phyloP scores from a whole-genome alignment of 2,329 filamentous ascomycete species.

The Sporothrix euskadiensis region DNA sequence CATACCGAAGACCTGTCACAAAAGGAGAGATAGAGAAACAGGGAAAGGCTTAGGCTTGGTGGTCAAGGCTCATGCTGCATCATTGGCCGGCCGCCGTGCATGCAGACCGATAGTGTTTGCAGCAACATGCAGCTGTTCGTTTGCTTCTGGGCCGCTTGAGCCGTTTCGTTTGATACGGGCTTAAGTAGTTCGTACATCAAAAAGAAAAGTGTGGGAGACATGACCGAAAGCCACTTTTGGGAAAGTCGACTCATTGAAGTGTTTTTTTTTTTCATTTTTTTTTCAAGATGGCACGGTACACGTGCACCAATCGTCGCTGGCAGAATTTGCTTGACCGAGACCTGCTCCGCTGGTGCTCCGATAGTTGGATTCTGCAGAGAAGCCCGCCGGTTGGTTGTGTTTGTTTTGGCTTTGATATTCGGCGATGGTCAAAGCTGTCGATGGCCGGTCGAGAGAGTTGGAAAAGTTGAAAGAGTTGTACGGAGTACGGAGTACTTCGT shows the following conservation, averaged over 20 bases:
- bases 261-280: too few species aligned
- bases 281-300: not conserved
- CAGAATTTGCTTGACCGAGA: conserved; percentile 12
- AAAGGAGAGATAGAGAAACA: not conserved
- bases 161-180: not conserved
- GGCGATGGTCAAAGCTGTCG: not conserved
- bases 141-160: not conserved
- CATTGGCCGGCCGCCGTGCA: not conserved
- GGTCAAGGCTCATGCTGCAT: conserved; percentile 3
- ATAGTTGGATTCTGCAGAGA: not conserved
- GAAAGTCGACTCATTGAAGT: not conserved
- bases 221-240: too few species aligned
- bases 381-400: not conserved
- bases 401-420: not conserved
- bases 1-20: not conserved
- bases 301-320: not conserved
- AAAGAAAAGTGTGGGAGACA: not conserved
- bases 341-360: not conserved
- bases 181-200: not conserved
- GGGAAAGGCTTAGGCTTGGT: not conserved
- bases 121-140: conserved; percentile 6
- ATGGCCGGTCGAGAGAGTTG: not conserved
- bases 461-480: too few species aligned
- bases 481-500: too few species aligned
- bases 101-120: conserved; percentile 21